Evolutionary conservation across 495 filamentous ascomycete genomes (phyloP), one percentile per base, ranked within the genome.

Genomic region (Neurospora sp.): DNA sequence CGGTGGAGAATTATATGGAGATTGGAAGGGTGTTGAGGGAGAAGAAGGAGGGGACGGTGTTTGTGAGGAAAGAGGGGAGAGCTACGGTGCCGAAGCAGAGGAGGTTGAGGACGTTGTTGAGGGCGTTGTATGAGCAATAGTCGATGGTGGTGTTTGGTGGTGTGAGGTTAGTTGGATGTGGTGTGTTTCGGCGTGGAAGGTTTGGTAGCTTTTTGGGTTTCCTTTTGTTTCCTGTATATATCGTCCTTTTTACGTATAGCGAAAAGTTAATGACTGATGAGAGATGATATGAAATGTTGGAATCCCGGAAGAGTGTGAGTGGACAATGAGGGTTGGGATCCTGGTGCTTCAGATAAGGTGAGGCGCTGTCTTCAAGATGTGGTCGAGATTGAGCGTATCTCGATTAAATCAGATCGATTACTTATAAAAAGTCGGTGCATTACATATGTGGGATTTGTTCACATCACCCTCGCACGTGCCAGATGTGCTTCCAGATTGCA

Each of bases 1-100:
- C 90, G 4, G 88, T 92, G 0, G 90, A 92, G 80, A 91, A 88
- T 75, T 93, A 93, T 74, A 90, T 93, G 86, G 90, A 91, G 77
- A 93, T 92, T 79, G 91, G 90, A 16, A 79, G 89, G 44, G 86
- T 90, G 71, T 78, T 90, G 70, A 79, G 80, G 69, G 81, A 83
- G 71, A 79, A 79, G 66, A 78, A 69, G 6, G 75, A 71, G 23
- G 54, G 54, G 27, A 27, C 27, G 54, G 54, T 35, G 54, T 74
- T 73, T 12, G 79, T 80, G 18, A 84, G 84, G 60, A 79, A 81
- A 71, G 80, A 85, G 44, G 88, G 87, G 77, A 85, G 82, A 75
- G 88, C 88, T 20, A 90, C 89, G 20, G 89, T 91, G 23, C 86
- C 90, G 44, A 86, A 79, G 70, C 74, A 77, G 66, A 85, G 87